Base-by-base conservation (phyloP, 495 filamentous ascomycete species). In the Elasticomyces elasticus region DNA sequence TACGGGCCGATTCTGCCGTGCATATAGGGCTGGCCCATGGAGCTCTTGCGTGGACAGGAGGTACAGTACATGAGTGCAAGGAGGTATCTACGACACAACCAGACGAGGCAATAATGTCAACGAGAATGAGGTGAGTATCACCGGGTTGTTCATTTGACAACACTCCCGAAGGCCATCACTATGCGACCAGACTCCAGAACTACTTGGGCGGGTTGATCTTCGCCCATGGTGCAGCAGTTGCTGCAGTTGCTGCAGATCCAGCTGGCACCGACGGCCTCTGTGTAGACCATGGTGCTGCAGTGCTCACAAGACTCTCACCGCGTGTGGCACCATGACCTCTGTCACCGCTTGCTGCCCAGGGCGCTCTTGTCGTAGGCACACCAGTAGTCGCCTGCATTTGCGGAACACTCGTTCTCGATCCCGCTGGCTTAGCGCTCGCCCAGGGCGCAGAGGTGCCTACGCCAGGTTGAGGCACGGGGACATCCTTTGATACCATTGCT, bases 371-470 rank as follows among this genome's bases (percentile, higher is more conserved):
- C 13, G 53, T 40, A 15, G 53, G 53, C 10, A 50, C 31, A 11
- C 53, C 53, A 11, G 31, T 50, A 42, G 44, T 54, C 2, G 41
- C 40, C 30, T 38, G 23, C 43, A 48, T 33, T 28, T 38, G 49
- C 49, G 49, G 49, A 5, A 51, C 27, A n/a, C 30, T 27, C 31
- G 20, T 13, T 3, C 49, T 33, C 22, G 9, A 33, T 10, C 44
- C 53, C 38, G 12, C 12, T 3, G 35, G 4, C 35, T 40, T 5
- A 40, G 35, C 5, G 19, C 40, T 55, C n/a, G 60, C 64, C 66
- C 66, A 66, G 5, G 66, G 66, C 67, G 49, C 68, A 43, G 56
- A 13, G 23, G 41, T 33, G 20, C 44, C 47, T 47, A 45, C 41
- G 58, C 45, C 27, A 49, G 45, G 0, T 51, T 38, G 11, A 1